phyloP scores from a whole-genome alignment of 306 rosid species.

The Rosa chinensis region DNA sequence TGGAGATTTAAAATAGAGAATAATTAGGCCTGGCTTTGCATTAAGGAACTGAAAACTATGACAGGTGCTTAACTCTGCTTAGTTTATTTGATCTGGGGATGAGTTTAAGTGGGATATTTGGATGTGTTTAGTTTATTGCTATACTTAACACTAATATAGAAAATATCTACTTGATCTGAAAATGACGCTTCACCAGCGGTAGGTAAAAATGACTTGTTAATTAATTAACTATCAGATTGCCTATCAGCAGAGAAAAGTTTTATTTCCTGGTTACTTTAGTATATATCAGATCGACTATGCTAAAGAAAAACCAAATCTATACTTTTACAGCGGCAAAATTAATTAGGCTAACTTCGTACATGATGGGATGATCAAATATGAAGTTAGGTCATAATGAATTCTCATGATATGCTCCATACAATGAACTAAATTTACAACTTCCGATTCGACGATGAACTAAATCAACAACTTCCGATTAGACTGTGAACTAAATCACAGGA shows the following conservation, averaged over 20 bases:
- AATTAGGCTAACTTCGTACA: too few species aligned
- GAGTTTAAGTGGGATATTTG: background rate
- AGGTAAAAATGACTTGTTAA: background rate
- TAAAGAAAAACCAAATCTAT: background rate
- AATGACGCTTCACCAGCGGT: background rate
- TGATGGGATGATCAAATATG: too few species aligned
- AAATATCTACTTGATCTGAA: background rate
- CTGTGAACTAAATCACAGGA: background rate
- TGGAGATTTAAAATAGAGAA: too few species aligned
- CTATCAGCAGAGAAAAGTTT: background rate
- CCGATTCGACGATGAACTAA: too few species aligned
- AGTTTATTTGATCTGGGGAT: background rate
- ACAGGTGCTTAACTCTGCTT: background rate
- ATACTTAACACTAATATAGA: background rate
- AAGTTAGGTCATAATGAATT: too few species aligned
- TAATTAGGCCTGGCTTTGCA: background rate
- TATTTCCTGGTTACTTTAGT: background rate
- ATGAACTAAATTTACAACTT: too few species aligned
- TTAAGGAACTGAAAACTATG: background rate
- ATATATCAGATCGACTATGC: background rate
- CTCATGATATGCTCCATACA: too few species aligned
- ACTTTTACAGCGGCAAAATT: background rate
- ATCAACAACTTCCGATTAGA: too few species aligned
- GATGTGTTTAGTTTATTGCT: background rate
- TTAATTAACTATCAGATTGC: background rate